phyloP scores from a whole-genome alignment of 768 basidiomycete species.

The Albatrellus ellisii region DNA sequence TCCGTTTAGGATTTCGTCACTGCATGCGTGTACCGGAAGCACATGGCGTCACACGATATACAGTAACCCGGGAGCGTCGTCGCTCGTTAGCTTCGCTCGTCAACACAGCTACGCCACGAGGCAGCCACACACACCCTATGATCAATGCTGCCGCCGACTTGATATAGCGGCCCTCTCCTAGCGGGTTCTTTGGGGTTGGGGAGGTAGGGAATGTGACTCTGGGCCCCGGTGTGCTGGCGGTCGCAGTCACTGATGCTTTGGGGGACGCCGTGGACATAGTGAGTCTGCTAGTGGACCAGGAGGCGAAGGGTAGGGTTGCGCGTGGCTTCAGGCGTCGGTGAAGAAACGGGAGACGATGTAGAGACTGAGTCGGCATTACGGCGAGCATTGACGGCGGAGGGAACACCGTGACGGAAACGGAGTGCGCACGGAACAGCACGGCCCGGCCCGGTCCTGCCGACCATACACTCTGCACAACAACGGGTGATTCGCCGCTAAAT shows the following conservation, averaged over 20 bases:
- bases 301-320: not conserved
- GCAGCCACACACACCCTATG: slow-evolving; percentile 42
- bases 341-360: not conserved
- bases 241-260: not conserved
- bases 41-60: not conserved
- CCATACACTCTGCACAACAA: too few species aligned
- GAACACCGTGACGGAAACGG: too few species aligned
- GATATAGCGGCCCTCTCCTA: slow-evolving; percentile 61
- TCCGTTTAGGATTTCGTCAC: slow-evolving; percentile 88
- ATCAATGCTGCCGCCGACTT: slow-evolving; percentile 62
- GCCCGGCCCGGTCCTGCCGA: too few species aligned
- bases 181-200: slow-evolving; percentile 45
- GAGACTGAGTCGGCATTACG: too few species aligned
- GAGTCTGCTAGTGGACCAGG: not conserved
- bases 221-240: not conserved
- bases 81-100: not conserved
- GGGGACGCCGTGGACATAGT: slow-evolving; percentile 1
- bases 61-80: too few species aligned
- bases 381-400: too few species aligned
- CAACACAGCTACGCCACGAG: not conserved
- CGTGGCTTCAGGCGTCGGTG: not conserved
- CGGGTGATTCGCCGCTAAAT: too few species aligned
- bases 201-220: slow-evolving; percentile 33
- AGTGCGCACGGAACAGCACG: too few species aligned
- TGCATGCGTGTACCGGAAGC: too few species aligned